Conservation (phyloP, 2,329 filamentous ascomycete species). For the Penicillium olsonii region DNA sequence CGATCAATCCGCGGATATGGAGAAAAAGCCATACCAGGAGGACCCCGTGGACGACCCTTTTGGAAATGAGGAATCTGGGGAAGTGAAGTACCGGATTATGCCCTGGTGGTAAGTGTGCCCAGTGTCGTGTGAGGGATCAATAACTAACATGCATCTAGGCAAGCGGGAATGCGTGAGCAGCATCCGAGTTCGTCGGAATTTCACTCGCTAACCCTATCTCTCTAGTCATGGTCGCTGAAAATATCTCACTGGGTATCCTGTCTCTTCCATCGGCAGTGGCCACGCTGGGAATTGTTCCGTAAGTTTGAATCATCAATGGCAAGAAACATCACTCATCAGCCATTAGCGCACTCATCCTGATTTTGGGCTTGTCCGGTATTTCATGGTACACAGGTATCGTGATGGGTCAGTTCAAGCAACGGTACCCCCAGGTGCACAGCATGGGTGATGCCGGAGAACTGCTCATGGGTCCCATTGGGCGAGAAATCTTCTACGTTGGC, state of each 20-base stretch:
- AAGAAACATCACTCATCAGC: conserved; percentile 5
- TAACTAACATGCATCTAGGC: conserved; percentile 30
- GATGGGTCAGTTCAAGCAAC: conserved; percentile 58
- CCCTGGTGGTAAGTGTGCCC: conserved; percentile 40
- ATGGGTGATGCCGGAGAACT: conserved; percentile 67
- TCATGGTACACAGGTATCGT: conserved; percentile 61
- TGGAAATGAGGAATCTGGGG: conserved; percentile 37
- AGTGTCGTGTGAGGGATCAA: not conserved
- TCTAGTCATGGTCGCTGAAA: conserved; percentile 58
- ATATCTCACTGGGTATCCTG: conserved; percentile 58
- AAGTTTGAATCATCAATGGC: conserved; percentile 16
- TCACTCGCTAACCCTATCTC: not conserved
- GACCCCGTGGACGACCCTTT: conserved; percentile 33
- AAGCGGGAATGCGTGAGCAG: conserved; percentile 41
- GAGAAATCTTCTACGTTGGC: conserved; percentile 61
- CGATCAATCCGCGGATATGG: conserved; percentile 17
- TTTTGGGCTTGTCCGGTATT: conserved; percentile 53
- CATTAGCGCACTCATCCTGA: conserved; percentile 48
- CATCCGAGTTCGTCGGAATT: not conserved
- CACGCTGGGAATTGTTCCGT: conserved; percentile 54
- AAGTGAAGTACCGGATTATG: conserved; percentile 53
- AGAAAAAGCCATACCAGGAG: conserved; percentile 16
- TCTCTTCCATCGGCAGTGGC: conserved; percentile 57
- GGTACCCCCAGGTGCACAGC: conserved; percentile 59
- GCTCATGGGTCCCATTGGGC: conserved; percentile 60